Conservation (phyloP, 2,329 filamentous ascomycete genomes). For the Ceratocystis cubensis region DNA sequence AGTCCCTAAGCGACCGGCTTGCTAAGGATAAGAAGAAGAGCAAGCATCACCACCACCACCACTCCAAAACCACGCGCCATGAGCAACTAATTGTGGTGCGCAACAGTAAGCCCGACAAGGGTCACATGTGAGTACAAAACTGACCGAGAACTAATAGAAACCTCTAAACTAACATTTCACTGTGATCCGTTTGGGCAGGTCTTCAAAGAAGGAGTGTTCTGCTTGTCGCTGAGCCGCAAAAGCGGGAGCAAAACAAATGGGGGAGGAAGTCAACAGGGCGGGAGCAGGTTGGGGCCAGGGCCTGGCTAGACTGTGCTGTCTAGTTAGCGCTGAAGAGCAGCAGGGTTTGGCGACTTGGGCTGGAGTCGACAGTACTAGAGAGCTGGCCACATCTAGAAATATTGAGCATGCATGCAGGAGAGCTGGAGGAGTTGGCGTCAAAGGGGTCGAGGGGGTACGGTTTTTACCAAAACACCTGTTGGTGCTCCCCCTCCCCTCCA, state of each 20-base stretch:
- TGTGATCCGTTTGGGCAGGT: constrained; percentile 12
- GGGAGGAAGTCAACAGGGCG: not conserved
- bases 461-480: constrained; percentile 1
- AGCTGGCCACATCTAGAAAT: not conserved
- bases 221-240: constrained; percentile 26
- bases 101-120: constrained; percentile 14
- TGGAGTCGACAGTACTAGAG: no score
- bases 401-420: no score
- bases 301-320: not conserved
- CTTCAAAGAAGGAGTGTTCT: constrained; percentile 20
- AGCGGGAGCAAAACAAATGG: not conserved
- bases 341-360: no score
- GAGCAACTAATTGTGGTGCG: constrained; percentile 19
- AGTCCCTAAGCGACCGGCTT: constrained; percentile 16
- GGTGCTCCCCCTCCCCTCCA: not conserved
- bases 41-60: constrained; percentile 9
- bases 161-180: constrained; percentile 10
- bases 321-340: no score
- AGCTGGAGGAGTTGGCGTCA: not conserved
- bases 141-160: constrained; percentile 13
- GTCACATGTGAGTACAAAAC: constrained; percentile 14
- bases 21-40: constrained; percentile 15
- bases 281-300: not conserved
- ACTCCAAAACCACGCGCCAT: constrained; percentile 15
- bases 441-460: not conserved